Evolutionary conservation across 2,329 filamentous ascomycete species (phyloP).

Genomic region (Trichophyton verrucosum): DNA sequence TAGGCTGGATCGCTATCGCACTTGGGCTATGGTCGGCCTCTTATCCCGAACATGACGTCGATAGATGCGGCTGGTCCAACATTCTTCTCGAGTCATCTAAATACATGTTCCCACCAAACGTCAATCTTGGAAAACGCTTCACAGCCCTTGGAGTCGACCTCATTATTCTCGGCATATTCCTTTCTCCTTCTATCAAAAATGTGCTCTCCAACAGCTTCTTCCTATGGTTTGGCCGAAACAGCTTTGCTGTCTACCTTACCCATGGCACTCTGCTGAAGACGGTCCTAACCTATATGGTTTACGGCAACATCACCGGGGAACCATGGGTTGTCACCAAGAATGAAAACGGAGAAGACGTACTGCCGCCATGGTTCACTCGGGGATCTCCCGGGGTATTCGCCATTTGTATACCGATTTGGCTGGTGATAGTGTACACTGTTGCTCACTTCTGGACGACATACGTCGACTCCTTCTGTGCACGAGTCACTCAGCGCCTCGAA

Average conservation of each 20-base stretch:
- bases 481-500: constrained; percentile 38
- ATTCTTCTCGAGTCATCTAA: constrained; percentile 30
- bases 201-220: constrained; percentile 40
- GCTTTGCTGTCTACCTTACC: constrained; percentile 44
- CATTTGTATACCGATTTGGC: constrained; percentile 37
- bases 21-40: constrained; percentile 37
- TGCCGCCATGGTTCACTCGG: constrained; percentile 31
- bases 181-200: constrained; percentile 38
- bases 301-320: constrained; percentile 36
- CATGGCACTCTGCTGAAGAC: constrained; percentile 44
- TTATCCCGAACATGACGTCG: constrained; percentile 40
- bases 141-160: constrained; percentile 39
- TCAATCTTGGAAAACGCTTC: constrained; percentile 35
- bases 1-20: constrained; percentile 27
- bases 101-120: constrained; percentile 37
- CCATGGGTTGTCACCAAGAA: constrained; percentile 34
- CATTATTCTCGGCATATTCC: constrained; percentile 39
- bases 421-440: constrained; percentile 35
- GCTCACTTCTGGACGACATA: constrained; percentile 42
- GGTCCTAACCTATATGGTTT: constrained; percentile 41
- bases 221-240: constrained; percentile 44
- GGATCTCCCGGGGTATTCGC: constrained; percentile 30
- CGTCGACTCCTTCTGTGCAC: constrained; percentile 40
- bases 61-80: constrained; percentile 39
- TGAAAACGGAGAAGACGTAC: constrained; percentile 27